These are phyloP conservation scores for Nitzschia palea DNA, from an alignment of 108 stramenopile species.

Conservation along the genomic window DNA sequence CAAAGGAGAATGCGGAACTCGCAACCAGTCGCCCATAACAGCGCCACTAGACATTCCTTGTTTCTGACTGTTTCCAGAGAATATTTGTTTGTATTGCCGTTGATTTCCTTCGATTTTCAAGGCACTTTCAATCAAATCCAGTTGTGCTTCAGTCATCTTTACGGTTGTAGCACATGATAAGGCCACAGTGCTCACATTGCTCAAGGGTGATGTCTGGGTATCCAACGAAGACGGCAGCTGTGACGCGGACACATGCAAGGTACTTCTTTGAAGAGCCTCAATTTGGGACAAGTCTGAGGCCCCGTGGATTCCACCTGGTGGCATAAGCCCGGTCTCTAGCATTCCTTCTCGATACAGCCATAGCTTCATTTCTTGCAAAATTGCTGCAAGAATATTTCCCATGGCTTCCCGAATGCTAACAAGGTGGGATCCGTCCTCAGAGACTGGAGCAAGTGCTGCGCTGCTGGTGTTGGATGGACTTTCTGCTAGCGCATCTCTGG, in stretches of 20 bases:
- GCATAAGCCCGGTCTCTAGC: conserved; percentile 58
- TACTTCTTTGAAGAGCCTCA: conserved; percentile 82
- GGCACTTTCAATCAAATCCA: conserved; percentile 78
- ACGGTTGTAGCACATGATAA: conserved; percentile 82
- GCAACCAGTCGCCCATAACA: conserved; percentile 85
- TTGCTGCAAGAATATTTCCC: conserved; percentile 68
- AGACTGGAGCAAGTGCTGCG: conserved; percentile 35
- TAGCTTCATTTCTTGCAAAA: conserved; percentile 82
- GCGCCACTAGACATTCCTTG: conserved; percentile 43
- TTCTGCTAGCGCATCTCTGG: conserved; percentile 80
- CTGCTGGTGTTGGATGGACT: conserved; percentile 55
- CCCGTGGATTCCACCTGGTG: conserved; percentile 46
- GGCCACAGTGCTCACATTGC: conserved; percentile 56
- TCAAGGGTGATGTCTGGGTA: conserved; percentile 15
- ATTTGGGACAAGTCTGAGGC: conserved; percentile 53
- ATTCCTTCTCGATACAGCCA: conserved; percentile 87
- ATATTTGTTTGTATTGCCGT: conserved; percentile 20
- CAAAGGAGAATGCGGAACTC: conserved; percentile 85
- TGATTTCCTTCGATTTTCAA: conserved; percentile 53
- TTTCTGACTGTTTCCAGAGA: not conserved
- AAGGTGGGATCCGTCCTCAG: conserved; percentile 44
- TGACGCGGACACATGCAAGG: conserved; percentile 76
- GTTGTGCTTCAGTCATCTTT: conserved; percentile 82
- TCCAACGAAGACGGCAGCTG: conserved; percentile 37
- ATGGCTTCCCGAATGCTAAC: conserved; percentile 61